Base-by-base conservation (phyloP, 345 rosid genomes). In the Dipteronia dyeriana region DNA sequence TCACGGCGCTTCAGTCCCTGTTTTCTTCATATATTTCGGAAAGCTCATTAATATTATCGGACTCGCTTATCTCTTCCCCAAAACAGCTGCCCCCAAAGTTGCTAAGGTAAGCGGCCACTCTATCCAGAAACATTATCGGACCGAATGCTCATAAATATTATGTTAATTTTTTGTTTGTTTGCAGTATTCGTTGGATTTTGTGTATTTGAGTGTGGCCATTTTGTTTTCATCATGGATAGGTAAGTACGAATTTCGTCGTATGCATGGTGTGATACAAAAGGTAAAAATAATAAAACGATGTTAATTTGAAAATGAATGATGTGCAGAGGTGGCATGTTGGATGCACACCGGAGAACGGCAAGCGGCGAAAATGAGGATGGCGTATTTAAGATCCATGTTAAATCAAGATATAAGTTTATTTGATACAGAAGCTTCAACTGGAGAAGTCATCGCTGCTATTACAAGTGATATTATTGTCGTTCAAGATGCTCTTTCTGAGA, bases 161-260 rank as follows among this genome's bases (percentile, higher is more conserved):
- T 34, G 38, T 34, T 34, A 34, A 34, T 34, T 34, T 34, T 34
- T 34, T 34, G 38, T 34, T 7, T 38, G 34, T 38, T 61, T 88
- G 91, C 98, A 96, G 99, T 96, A 96, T 81, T 91, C 99, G 0
- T 81, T 96, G 98, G 98, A 94, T 87, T 96, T 96, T 82, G 90
- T 96, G 3, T 96, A 96, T 75, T 88, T 96, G 69, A 96, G 99
- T 61, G 88, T 89, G 82, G 99, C 87, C 17, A 90, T 96, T 74
- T 73, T 96, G 60, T 96, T 96, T 68, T 90, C 97, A 20, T 96
- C 98, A 70, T 96, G 98, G 99, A 67, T 90, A 82, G 98, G 99
- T 96, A 34, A 34, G 38, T 34, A 34, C 38, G 4, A 4, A 34
- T 34, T 34, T 34, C 4, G 5, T 34, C 38, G 4, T 34, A 34